Evolutionary conservation across 345 rosid genomes (phyloP).

Genomic region (Aurinia saxatilis): DNA sequence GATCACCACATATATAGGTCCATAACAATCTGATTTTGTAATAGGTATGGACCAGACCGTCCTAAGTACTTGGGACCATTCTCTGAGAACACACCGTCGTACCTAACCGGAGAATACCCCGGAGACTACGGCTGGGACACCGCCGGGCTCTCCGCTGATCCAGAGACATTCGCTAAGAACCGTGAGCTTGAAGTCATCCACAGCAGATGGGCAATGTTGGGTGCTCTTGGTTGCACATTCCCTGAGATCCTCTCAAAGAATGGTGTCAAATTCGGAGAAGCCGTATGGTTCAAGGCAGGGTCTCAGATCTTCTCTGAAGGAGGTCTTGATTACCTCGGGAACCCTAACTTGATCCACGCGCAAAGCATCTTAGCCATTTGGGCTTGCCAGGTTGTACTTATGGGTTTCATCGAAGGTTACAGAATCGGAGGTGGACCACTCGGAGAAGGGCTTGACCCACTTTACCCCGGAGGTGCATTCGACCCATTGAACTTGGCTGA

Average conservation of each 20-base stretch:
- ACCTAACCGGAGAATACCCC: constrained; percentile 89
- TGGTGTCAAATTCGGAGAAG: constrained; percentile 74
- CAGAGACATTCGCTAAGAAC: constrained; percentile 93
- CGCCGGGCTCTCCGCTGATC: constrained; percentile 97
- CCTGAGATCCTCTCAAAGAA: constrained; percentile 80
- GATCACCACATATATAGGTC: too few relatives aligned
- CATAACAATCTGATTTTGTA: not conserved
- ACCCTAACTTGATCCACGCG: constrained; percentile 92
- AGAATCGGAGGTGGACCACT: constrained; percentile 95
- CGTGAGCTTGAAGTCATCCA: constrained; percentile 97
- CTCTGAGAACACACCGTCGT: constrained; percentile 90
- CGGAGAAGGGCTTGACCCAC: constrained; percentile 91
- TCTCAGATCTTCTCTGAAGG: constrained; percentile 93
- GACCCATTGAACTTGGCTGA: constrained; percentile 89
- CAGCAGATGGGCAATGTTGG: constrained; percentile 97
- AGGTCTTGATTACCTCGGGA: constrained; percentile 91
- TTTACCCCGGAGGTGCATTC: constrained; percentile 95
- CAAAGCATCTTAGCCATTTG: constrained; percentile 96
- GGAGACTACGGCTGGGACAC: constrained; percentile 99
- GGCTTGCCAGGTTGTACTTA: constrained; percentile 90
- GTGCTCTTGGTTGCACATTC: constrained; percentile 88
- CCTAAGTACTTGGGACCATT: constrained; percentile 96
- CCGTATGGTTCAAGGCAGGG: constrained; percentile 99
- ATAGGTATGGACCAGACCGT: constrained; percentile 97
- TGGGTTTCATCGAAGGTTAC: constrained; percentile 95